Evolutionary conservation across 2,329 filamentous ascomycete species (phyloP).

Genomic region (Monilinia laxa): DNA sequence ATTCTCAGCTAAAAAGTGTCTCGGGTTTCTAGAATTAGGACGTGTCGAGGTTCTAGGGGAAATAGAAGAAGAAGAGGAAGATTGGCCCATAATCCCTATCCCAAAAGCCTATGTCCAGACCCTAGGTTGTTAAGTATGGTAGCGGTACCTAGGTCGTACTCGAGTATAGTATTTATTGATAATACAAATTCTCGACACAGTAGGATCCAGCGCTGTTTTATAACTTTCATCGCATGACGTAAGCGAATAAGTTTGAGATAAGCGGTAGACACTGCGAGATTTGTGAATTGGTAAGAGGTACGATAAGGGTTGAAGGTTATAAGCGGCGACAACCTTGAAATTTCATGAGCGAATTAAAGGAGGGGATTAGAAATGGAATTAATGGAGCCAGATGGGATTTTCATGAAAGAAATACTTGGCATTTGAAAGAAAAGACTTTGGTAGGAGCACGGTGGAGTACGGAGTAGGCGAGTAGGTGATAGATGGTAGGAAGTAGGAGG

Average conservation of each 20-base stretch:
- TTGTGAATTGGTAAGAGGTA: no score
- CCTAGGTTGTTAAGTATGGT: background rate
- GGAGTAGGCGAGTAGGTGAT: background rate
- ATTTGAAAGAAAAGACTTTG: no score
- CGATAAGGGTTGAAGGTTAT: constrained; percentile 1
- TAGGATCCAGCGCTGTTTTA: constrained; percentile 20
- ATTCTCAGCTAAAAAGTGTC: no score
- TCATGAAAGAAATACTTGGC: background rate
- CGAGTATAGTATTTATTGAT: constrained; percentile 16
- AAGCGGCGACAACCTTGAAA: constrained; percentile 6
- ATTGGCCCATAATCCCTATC: constrained; percentile 19
- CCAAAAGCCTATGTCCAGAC: constrained; percentile 1
- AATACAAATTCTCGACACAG: constrained; percentile 12
- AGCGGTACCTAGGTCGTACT: background rate
- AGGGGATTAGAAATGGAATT: background rate
- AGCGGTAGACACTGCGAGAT: no score
- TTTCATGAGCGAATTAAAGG: background rate
- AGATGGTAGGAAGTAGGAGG: no score
- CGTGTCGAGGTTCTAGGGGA: background rate
- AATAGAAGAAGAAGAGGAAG: constrained; percentile 8
- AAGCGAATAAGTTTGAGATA: background rate
- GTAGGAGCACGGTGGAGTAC: background rate
- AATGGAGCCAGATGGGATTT: background rate
- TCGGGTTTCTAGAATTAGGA: background rate
- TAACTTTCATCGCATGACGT: background rate